Evolutionary conservation across 2,329 filamentous ascomycete genomes (phyloP), one percentile per base, ranked within the genome.

Genomic region (Cytospora chrysosperma): DNA sequence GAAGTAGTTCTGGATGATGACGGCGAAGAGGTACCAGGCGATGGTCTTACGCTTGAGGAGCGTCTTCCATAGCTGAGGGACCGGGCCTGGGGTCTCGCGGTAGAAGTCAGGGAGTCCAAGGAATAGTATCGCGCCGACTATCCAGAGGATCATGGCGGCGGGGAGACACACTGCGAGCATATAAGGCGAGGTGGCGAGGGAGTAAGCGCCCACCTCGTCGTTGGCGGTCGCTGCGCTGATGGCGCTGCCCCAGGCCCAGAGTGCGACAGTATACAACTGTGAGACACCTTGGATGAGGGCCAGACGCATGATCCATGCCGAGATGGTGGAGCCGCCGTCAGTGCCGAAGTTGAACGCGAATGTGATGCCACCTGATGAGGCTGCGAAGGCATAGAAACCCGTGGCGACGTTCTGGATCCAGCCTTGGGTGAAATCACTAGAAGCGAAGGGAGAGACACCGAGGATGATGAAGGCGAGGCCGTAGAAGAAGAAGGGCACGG

Each of bases 281-380:
- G 88, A 85, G 6, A 83, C 86, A 40, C 86, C 86, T 73, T 88
- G 85, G 57, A 88, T 86, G 27, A 85, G 72, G 68, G 85, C 87
- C 21, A 86, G 85, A 61, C 86, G 82, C 77, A 86, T 87, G n/a
- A 87, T 85, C 86, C 86, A 89, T 34, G 83, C 78, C 70, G 85
- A 85, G 59, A 87, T 80, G n/a, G 85, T 84, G 2, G 83, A 82
- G 51, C 84, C 84, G 37, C 81, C 83, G 74, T 87, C 85, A 65
- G 83, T 82, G 62, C 86, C 86, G 68, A 88, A 88, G 71, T 89
- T 89, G 61, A 88, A 80, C 3, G 86, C 82, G 67, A 89, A 89
- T 76, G 85, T 88, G 63, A 89, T 78, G 1, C 83, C 84, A 21
- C 86, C 87, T 28, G 82, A 84, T 3, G 85, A 81, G 7, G 86